Evolutionary conservation across 176 grass and related monocot genomes (phyloP).

Genomic region (Rhynchospora tenuis): DNA sequence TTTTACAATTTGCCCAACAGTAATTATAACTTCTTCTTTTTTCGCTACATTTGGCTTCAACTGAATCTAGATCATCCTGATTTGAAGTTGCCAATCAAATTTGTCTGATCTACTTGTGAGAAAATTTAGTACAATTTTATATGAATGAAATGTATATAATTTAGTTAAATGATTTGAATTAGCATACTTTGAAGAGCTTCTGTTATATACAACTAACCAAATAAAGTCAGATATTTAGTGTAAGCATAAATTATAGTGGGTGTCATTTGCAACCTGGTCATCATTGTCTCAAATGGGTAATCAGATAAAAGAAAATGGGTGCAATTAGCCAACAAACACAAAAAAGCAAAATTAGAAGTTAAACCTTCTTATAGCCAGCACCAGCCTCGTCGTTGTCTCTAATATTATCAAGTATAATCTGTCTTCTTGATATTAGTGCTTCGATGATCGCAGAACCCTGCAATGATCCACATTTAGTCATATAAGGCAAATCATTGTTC

Average conservation of each 20-base stretch:
- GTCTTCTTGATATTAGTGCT: constrained; percentile 82
- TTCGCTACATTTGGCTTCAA: not conserved
- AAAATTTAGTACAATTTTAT: not conserved
- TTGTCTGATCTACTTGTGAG: not conserved
- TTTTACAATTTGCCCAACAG: not conserved
- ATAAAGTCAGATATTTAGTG: not conserved
- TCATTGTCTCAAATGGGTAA: not conserved
- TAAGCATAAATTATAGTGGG: not conserved
- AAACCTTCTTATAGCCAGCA: constrained; percentile 87
- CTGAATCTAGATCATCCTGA: not conserved
- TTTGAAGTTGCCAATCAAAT: not conserved
- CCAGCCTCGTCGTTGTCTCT: constrained; percentile 98
- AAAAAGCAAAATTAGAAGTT: constrained; percentile 14
- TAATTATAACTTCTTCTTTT: not conserved
- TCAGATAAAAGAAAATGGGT: not conserved
- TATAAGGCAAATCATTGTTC: not conserved
- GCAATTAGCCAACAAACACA: constrained; percentile 1
- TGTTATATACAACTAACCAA: not conserved
- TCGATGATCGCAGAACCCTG: constrained; percentile 49
- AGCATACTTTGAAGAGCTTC: not conserved
- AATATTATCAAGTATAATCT: constrained; percentile 95
- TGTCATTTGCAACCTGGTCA: not conserved
- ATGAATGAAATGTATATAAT: not conserved
- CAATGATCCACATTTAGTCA: constrained; percentile 45
- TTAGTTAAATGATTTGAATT: not conserved